Evolutionary conservation across 2,329 filamentous ascomycete species (phyloP).

Genomic region (Fusarium sacchari): DNA sequence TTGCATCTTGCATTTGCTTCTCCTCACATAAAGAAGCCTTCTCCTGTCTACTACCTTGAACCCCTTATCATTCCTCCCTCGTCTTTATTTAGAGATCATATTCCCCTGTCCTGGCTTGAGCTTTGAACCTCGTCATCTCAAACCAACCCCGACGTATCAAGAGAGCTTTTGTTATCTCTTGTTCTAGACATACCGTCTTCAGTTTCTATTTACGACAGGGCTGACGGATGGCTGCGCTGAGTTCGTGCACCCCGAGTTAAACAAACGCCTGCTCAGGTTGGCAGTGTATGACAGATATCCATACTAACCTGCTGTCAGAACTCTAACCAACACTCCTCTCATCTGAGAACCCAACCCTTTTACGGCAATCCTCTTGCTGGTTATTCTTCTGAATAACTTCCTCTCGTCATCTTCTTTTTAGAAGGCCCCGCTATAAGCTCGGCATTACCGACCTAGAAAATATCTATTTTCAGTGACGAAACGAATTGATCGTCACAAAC

Average conservation of each 20-base stretch:
- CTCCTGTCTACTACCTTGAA: slow-evolving; percentile 3
- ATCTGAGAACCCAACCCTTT: slow-evolving; percentile 31
- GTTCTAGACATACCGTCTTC: slow-evolving; percentile 32
- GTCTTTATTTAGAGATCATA: slow-evolving; percentile 14
- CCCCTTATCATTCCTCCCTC: slow-evolving; percentile 11
- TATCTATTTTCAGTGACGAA: slow-evolving; percentile 34
- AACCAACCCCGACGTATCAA: slow-evolving; percentile 38
- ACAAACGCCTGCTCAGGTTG: slow-evolving; percentile 26
- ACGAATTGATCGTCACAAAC: slow-evolving; percentile 34
- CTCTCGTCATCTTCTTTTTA: neutral
- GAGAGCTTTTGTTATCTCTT: slow-evolving; percentile 44
- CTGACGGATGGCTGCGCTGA: slow-evolving; percentile 47
- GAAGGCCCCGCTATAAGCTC: slow-evolving; percentile 18
- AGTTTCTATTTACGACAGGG: slow-evolving; percentile 46
- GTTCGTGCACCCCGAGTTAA: slow-evolving; percentile 38
- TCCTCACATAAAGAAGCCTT: slow-evolving; percentile 24
- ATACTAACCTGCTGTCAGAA: slow-evolving; percentile 41
- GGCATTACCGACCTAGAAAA: slow-evolving; percentile 40
- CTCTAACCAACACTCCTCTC: slow-evolving; percentile 37
- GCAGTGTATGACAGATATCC: slow-evolving; percentile 24
- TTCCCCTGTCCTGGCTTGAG: slow-evolving; percentile 21
- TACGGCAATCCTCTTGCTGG: slow-evolving; percentile 1
- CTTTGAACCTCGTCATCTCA: slow-evolving; percentile 31
- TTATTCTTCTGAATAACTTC: slow-evolving; percentile 23
- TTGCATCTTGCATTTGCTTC: slow-evolving; percentile 22